Percentiles rank a stretch among this genome's conserved stretches.
Conservation (phyloP, 1,284 basidiomycete species). For the Farysia itapuensis region DNA sequence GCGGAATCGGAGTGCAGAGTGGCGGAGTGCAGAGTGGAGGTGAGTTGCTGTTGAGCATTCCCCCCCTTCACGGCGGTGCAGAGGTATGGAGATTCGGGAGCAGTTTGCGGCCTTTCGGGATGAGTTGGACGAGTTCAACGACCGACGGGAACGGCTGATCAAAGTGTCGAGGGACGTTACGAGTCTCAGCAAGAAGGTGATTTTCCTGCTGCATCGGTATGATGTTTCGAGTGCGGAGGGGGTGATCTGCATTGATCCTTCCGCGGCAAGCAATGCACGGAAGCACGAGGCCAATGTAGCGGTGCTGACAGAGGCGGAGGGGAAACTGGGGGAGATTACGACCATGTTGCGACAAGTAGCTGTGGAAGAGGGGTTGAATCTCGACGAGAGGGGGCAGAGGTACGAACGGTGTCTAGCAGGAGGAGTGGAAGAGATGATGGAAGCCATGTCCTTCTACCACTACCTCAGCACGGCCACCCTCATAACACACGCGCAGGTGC, state of each 20-base stretch:
- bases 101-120: slow-evolving; percentile 41
- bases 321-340: slow-evolving; percentile 74
- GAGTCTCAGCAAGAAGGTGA: slow-evolving; percentile 87
- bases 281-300: neutral
- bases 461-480: slow-evolving; percentile 76
- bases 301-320: slow-evolving; percentile 67
- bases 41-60: too few species aligned
- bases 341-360: slow-evolving; percentile 69
- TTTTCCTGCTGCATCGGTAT: slow-evolving; percentile 84
- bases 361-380: slow-evolving; percentile 29
- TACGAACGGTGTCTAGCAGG: slow-evolving; percentile 51
- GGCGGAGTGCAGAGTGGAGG: too few species aligned
- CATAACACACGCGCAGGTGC: slow-evolving; percentile 73
- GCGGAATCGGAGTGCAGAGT: too few species aligned
- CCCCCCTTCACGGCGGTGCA: too few species aligned
- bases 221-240: slow-evolving; percentile 11
- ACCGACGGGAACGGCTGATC: slow-evolving; percentile 72
- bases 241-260: too few species aligned
- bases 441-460: slow-evolving; percentile 84
- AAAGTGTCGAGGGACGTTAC: slow-evolving; percentile 81
- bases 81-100: too few species aligned
- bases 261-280: too few species aligned
- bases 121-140: slow-evolving; percentile 57
- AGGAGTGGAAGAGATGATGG: slow-evolving; percentile 67
- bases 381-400: slow-evolving; percentile 7